A percentile compares a stretch with the other conserved stretches of the same genome.
Evolutionary conservation across 2,329 filamentous ascomycete species (phyloP).

Genomic region (Sclerotinia nivalis): DNA sequence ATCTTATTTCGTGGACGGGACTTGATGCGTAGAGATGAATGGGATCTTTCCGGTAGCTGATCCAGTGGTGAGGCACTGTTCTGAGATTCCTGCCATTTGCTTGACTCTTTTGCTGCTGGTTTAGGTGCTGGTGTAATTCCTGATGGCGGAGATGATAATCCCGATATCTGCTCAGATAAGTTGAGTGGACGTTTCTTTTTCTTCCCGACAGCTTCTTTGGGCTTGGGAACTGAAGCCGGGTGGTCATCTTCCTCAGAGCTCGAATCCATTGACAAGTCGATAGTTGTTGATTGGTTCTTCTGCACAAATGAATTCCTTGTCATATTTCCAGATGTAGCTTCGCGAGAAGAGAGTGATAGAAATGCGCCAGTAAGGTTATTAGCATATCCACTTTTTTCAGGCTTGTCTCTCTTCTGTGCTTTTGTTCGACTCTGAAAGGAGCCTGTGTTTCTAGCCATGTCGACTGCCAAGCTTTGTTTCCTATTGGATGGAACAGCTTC

Average conservation of each 20-base stretch:
- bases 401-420: conserved; percentile 28
- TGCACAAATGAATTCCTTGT: not conserved
- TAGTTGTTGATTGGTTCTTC: not conserved
- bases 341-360: conserved; percentile 30
- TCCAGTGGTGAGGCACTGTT: not conserved
- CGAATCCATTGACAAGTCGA: conserved; percentile 14
- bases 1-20: conserved; percentile 36
- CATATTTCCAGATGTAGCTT: not conserved
- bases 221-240: not conserved
- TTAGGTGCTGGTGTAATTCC: not conserved
- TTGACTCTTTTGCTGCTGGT: not conserved
- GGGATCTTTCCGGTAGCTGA: conserved; percentile 20
- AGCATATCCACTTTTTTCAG: conserved; percentile 35
- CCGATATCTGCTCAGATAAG: not conserved
- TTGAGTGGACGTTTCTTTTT: not conserved
- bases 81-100: not conserved
- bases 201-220: not conserved
- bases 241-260: conserved; percentile 7
- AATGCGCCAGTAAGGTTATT: conserved; percentile 37
- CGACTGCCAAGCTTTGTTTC: not conserved
- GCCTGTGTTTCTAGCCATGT: not conserved
- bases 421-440: not conserved
- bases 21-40: conserved; percentile 38
- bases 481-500: conserved; percentile 1
- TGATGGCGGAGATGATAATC: not conserved